Conservation (phyloP, 306 rosid species). For the Quercus bicolor region DNA sequence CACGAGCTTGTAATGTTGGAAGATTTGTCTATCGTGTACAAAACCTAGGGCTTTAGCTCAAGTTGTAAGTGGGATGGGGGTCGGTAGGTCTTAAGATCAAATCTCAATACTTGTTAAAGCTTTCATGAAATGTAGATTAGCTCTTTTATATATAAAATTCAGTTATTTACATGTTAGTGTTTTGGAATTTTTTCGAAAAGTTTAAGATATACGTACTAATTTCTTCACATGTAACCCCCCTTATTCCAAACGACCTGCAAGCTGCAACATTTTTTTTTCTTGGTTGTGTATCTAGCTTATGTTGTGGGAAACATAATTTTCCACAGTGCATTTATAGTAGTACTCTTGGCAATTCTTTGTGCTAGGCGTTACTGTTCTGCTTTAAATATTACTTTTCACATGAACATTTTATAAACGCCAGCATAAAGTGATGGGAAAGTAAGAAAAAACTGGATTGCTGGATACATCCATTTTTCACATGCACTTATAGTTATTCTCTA, state of each 20-base stretch:
- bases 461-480: neutral
- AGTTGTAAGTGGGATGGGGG: neutral
- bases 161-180: neutral
- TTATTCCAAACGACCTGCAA: no score
- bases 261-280: no score
- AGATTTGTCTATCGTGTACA: no score
- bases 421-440: no score
- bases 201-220: neutral
- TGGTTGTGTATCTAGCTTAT: no score
- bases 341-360: neutral
- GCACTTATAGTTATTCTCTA: neutral
- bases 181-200: neutral
- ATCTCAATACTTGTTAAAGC: neutral
- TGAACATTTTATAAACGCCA: neutral
- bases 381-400: neutral
- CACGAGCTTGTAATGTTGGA: no score
- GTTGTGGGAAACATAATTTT: neutral
- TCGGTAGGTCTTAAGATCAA: neutral
- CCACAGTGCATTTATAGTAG: neutral
- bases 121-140: neutral
- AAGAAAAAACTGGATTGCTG: neutral
- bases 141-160: neutral
- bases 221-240: no score
- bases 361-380: neutral
- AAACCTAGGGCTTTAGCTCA: neutral